Percentiles rank a stretch among this genome's conserved stretches.
These are phyloP conservation scores for Poronia punctata DNA, from an alignment of 495 filamentous ascomycete genomes.

Conservation along the genomic window DNA sequence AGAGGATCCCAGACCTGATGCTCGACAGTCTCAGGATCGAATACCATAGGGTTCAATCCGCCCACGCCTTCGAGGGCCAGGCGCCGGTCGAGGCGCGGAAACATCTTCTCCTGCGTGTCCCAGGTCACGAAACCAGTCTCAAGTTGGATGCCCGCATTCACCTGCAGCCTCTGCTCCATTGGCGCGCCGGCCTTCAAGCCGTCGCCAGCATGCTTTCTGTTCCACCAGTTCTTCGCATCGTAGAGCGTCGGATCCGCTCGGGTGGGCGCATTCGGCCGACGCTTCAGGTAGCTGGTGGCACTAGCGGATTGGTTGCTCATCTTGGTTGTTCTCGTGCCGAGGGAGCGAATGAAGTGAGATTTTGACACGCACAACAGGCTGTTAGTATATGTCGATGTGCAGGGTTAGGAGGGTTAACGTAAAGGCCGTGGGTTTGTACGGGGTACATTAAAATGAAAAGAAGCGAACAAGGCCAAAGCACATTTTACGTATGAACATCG, in stretches of 20 bases:
- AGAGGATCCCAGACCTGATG: slow-evolving; percentile 13
- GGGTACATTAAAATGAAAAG: too few relatives aligned
- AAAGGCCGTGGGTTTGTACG: too few relatives aligned
- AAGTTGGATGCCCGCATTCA: background rate
- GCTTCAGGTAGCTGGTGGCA: too few relatives aligned
- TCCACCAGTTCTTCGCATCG: too few relatives aligned
- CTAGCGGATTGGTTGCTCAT: slow-evolving; percentile 3
- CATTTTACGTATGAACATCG: too few relatives aligned
- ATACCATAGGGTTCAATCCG: background rate
- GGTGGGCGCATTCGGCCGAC: background rate
- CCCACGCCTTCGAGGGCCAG: background rate
- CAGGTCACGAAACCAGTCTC: slow-evolving; percentile 15
- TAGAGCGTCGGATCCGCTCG: too few relatives aligned
- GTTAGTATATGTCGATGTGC: too few relatives aligned
- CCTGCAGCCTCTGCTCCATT: background rate
- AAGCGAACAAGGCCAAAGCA: too few relatives aligned
- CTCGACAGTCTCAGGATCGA: background rate
- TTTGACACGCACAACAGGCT: too few relatives aligned
- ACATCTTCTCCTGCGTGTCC: slow-evolving; percentile 12
- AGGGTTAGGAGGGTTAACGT: too few relatives aligned
- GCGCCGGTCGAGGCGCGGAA: slow-evolving; percentile 13
- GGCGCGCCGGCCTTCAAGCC: background rate
- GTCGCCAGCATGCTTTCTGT: background rate
- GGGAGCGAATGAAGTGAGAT: too few relatives aligned
- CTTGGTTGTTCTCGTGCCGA: background rate